These are phyloP conservation scores for Lactifluus volemus DNA, from an alignment of 768 basidiomycete species.

Conservation along the genomic window DNA sequence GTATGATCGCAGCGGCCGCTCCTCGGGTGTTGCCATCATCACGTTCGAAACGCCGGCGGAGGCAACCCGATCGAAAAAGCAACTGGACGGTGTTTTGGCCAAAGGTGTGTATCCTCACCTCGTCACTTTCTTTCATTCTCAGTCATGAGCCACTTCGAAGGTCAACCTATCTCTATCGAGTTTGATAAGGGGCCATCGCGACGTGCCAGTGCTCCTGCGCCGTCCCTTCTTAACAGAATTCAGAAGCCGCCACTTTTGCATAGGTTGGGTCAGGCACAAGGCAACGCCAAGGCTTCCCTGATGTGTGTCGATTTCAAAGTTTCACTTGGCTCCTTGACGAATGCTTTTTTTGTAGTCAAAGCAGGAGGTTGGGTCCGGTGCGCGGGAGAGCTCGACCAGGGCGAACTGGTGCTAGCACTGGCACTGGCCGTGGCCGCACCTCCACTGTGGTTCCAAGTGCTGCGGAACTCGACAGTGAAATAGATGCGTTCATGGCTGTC, in stretches of 20 bases:
- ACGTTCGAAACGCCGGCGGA: slow-evolving; percentile 71
- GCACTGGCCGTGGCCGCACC: slow-evolving; percentile 23
- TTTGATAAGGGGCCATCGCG: slow-evolving; percentile 38
- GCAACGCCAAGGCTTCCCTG: slow-evolving; percentile 12
- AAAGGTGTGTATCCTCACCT: slow-evolving; percentile 51
- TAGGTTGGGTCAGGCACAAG: slow-evolving; percentile 47
- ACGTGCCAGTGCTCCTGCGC: slow-evolving; percentile 36
- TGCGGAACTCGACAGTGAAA: slow-evolving; percentile 78
- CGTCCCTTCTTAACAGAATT: slow-evolving; percentile 65
- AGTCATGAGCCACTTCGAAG: slow-evolving; percentile 30
- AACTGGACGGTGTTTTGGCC: slow-evolving; percentile 78
- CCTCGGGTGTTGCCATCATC: slow-evolving; percentile 73
- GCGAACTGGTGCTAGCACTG: slow-evolving; percentile 21
- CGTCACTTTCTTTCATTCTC: slow-evolving; percentile 2
- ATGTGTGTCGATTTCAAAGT: slow-evolving; percentile 1
- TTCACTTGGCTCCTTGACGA: too few species aligned
- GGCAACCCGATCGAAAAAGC: slow-evolving; percentile 75
- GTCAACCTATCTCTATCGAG: slow-evolving; percentile 68
- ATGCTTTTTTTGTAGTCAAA: background rate
- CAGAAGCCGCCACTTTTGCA: slow-evolving; percentile 65
- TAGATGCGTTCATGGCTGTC: slow-evolving; percentile 81
- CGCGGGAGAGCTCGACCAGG: slow-evolving; percentile 26
- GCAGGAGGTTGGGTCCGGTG: background rate
- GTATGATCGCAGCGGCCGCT: slow-evolving; percentile 96
- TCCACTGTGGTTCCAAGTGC: slow-evolving; percentile 39